Evolutionary conservation across 306 rosid species (phyloP), one percentile per base, ranked within the genome.

Genomic region (Crotalaria pallida): DNA sequence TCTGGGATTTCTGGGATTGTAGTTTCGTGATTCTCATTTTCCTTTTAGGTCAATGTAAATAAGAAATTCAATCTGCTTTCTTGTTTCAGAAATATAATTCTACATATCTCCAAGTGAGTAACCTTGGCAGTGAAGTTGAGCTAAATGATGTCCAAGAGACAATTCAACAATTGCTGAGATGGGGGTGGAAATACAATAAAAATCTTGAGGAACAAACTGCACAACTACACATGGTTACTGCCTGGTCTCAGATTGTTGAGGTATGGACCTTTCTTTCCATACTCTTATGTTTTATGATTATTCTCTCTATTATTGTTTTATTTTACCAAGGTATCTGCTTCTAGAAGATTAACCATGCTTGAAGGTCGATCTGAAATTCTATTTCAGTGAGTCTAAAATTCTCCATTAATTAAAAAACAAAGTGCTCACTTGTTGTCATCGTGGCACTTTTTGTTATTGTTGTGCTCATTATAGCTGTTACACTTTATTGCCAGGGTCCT

Each of bases 161-260:
- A 64, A 84, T 94, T 73, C 98, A 94, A 68, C 95, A 88, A 63
- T 83, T 94, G 86, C 76, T 94, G 82, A 85, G 97, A 84, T 94
- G 98, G 98, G 97, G 96, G 15, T 94, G 98, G 98, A 94, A 88
- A 82, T 84, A 90, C 86, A 90, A 94, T 80, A 94, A 94, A 77
- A 91, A 87, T 77, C 96, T 94, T 53, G 98, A 94, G 87, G 98
- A 94, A 77, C 98, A 94, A 82, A 97, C 96, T 84, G 94, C 97
- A 24, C 98, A 94, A 61, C 97, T 94, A 64, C 98, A 94, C 78
- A 81, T 90, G 98, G 73, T 90, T 82, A 90, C 96, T 75, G 92
- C 96, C 84, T 90, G 98, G 98, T 90, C 97, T 23, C 97, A 90
- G 80, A 82, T 88, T 85, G 94, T 88, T 67, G 97, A 94, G 97